Percentiles rank a stretch among this genome's conserved stretches.
Conservation (phyloP, 139 green algal genomes). For the Closterium sp. region DNA sequence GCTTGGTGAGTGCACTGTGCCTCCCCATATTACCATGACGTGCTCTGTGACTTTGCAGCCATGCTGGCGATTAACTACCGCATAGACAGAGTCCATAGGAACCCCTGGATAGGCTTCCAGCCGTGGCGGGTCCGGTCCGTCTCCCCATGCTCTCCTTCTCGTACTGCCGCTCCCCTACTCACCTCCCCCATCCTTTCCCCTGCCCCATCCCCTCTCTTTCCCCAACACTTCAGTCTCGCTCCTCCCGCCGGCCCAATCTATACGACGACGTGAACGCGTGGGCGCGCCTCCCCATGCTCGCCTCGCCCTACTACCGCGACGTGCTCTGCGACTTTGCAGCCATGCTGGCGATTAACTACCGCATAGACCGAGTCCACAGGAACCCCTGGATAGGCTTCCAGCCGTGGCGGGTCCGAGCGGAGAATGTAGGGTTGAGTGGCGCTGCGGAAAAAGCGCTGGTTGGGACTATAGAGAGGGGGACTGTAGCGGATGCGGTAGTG, state of each 20-base stretch:
- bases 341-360: slow-evolving; percentile 18
- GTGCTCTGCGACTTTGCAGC: slow-evolving; percentile 36
- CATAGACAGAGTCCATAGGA: slow-evolving; percentile 19
- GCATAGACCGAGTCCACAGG: slow-evolving; percentile 17
- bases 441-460: slow-evolving; percentile 19
- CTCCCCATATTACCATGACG: slow-evolving; percentile 11
- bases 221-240: not conserved
- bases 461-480: slow-evolving; percentile 4
- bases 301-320: slow-evolving; percentile 17
- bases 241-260: not conserved
- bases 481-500: slow-evolving; percentile 36
- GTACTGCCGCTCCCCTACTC: not conserved
- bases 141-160: not conserved
- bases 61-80: slow-evolving; percentile 16
- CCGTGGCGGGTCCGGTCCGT: not conserved
- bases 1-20: slow-evolving; percentile 21
- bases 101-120: slow-evolving; percentile 42
- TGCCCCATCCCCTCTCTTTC: not conserved
- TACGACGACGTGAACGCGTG: slow-evolving; percentile 28
- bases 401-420: slow-evolving; percentile 8
- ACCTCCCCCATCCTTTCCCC: not conserved
- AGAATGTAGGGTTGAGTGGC: slow-evolving; percentile 3
- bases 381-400: slow-evolving; percentile 43
- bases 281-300: slow-evolving; percentile 6
- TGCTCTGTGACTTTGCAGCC: slow-evolving; percentile 37